Evolutionary conservation across 176 grass and related monocot species (phyloP), one percentile per base, ranked within the genome.

Genomic region (Ensete glaucum): DNA sequence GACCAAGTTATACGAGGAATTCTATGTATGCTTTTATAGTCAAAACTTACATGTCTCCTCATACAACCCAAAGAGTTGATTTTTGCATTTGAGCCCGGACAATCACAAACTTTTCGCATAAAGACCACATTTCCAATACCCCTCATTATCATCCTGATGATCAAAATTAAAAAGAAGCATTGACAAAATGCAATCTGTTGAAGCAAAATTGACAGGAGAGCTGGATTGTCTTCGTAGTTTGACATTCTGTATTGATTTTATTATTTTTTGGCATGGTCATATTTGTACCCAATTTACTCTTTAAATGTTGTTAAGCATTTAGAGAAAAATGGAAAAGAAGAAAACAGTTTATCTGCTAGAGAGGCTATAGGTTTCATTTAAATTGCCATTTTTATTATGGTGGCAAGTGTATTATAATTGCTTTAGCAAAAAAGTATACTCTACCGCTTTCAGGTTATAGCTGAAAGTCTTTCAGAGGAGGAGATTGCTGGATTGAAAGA

Each of bases 391-490:
- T 57, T 60, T 60, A 19, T 26, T 65, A 2, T 27, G 63, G 11
- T 27, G 13, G 29, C 22, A 14, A 26, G 64, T 67, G 5, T 43
- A 68, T 10, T 48, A 16, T 17, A 25, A 48, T 15, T 68, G 19
- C 27, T 17, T 68, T 8, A 12, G 4, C 11, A 49, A 68, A 43
- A 64, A 27, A 16, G 7, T 19, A 82, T 62, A 20, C 2, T 72
- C 25, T 74, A 56, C 69, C 77, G 16, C 34, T 43, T 43, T 64
- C 73, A 98, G 94, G 94, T 98, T 34, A 98, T 98, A 82, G 94
- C 94, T 80, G 90, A 98, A 80, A 93, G 94, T 63, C 88, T 98
- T 78, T 98, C 94, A 78, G 94, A 98, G 78, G 94, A 98, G 73
- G 94, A 98, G 83, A 98, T 98, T 85, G 94, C 94, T 64, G 94